Percentiles rank a stretch among this genome's conserved stretches.
Evolutionary conservation across 2,329 filamentous ascomycete species (phyloP).

Genomic region (Trichoderma polysporum): DNA sequence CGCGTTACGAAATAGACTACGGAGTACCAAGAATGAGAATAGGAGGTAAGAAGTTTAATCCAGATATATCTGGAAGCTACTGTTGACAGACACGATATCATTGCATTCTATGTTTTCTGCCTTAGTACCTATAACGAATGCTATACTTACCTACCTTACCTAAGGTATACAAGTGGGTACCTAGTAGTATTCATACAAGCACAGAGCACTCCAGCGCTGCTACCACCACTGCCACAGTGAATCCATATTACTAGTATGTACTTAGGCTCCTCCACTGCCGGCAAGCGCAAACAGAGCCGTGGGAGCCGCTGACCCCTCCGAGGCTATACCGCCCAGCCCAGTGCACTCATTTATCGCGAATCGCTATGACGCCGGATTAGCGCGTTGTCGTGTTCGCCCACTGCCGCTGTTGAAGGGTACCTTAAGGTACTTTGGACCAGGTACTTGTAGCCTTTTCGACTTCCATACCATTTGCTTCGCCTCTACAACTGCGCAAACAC

Average conservation of each 20-base stretch:
- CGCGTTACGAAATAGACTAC: not conserved
- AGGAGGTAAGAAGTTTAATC: not conserved
- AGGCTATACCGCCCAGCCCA: not conserved
- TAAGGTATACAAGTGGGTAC: too few species aligned
- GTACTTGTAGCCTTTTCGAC: not conserved
- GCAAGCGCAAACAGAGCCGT: not conserved
- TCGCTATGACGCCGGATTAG: slow-evolving; percentile 9
- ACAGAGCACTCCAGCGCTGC: not conserved
- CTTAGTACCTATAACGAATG: too few species aligned
- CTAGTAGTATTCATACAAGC: not conserved
- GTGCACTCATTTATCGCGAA: slow-evolving; percentile 8
- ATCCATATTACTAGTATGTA: too few species aligned
- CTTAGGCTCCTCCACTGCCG: not conserved
- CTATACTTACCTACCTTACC: too few species aligned
- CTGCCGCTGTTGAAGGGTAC: not conserved
- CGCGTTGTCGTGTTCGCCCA: slow-evolving; percentile 6
- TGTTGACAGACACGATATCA: not conserved
- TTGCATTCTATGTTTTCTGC: not conserved
- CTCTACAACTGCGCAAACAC: not conserved
- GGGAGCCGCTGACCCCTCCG: not conserved
- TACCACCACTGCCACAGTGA: not conserved
- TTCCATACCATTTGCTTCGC: not conserved
- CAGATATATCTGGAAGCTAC: not conserved
- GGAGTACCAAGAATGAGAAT: not conserved
- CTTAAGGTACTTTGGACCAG: not conserved